Evolutionary conservation across 371 early-diverging fungal species (phyloP), one percentile per base, ranked within the genome.

Genomic region (Lichtheimia hyalospora): DNA sequence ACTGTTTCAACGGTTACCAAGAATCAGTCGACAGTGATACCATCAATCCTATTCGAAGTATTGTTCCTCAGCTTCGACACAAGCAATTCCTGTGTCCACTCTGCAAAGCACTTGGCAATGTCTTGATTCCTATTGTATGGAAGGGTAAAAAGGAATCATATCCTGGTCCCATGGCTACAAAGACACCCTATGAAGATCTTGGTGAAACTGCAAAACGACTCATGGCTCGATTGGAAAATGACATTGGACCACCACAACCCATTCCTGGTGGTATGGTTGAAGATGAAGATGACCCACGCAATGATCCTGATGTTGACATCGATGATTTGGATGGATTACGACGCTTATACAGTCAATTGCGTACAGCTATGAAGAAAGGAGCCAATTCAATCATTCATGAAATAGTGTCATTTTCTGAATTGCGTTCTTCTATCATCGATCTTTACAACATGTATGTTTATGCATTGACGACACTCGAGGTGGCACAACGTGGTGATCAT

Each of bases 71-170:
- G 39, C 40, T 52, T 16, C 15, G 50, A 1, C 60, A 54, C 21
- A 79, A 80, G 43, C 95, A 95, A 67, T 95, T 92, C 66, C 72
- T 97, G 69, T 98, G 98, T 63, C 97, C 97, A 0, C 77, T 97
- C 3, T 97, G 98, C 79, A 97, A 96, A 75, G 88, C 92, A 23
- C 77, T 98, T 7, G 96, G 96, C 24, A 98, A 98, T 66, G 77
- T 84, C 2, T 64, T 94, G 18, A 70, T 92, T 3, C 92, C 94
- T 0, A 77, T 91, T 13, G 73, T 84, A 14, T 85, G 87, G 83
- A 86, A 84, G 49, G 80, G 79, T 24, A 85, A 85, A 49, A 84
- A 78, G 21, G 86, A 87, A 63, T 70, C 71, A 12, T 87, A 74
- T 63, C 75, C 89, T 2, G 85, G 85, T 18, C 77, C 84, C 1